phyloP scores from a whole-genome alignment of 495 filamentous ascomycete genomes.

The Podospora fimiseda region DNA sequence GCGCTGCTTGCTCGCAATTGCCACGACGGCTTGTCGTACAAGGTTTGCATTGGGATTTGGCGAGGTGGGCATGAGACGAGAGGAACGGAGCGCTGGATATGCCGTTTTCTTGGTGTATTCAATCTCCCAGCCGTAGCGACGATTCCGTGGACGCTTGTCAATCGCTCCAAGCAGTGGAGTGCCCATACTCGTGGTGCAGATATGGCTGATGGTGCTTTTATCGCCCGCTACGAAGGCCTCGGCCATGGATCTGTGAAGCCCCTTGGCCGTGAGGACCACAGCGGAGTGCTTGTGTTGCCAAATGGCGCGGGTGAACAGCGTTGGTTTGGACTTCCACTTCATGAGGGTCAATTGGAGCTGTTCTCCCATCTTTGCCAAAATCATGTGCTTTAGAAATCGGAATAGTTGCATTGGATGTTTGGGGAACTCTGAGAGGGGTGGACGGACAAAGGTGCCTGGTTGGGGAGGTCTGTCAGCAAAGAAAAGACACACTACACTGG shows the following conservation, averaged over 20 bases:
- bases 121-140: conserved; percentile 57
- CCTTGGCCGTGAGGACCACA: conserved; percentile 46
- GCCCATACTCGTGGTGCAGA: conserved; percentile 57
- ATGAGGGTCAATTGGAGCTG: conserved; percentile 1
- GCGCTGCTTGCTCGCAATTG: conserved; percentile 62
- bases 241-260: conserved; percentile 64
- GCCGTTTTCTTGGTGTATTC: conserved; percentile 43
- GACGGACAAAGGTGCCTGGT: conserved; percentile 24
- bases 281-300: conserved; percentile 36
- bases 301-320: conserved; percentile 18
- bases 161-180: conserved; percentile 51
- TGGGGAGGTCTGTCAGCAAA: not conserved
- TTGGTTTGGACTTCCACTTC: conserved; percentile 26
- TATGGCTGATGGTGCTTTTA: conserved; percentile 44
- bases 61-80: conserved; percentile 49
- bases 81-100: conserved; percentile 54
- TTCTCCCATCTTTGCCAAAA: conserved; percentile 10
- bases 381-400: conserved; percentile 15
- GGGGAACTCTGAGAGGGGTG: conserved; percentile 18
- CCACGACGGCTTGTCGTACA: conserved; percentile 66
- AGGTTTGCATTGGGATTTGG: conserved; percentile 19
- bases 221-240: conserved; percentile 64
- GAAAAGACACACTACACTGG: too few species aligned
- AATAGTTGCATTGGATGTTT: conserved; percentile 1
- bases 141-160: conserved; percentile 41